These are phyloP conservation scores for Rutstroemia sp. DNA, from an alignment of 2,329 filamentous ascomycete species.

Conservation along the genomic window DNA sequence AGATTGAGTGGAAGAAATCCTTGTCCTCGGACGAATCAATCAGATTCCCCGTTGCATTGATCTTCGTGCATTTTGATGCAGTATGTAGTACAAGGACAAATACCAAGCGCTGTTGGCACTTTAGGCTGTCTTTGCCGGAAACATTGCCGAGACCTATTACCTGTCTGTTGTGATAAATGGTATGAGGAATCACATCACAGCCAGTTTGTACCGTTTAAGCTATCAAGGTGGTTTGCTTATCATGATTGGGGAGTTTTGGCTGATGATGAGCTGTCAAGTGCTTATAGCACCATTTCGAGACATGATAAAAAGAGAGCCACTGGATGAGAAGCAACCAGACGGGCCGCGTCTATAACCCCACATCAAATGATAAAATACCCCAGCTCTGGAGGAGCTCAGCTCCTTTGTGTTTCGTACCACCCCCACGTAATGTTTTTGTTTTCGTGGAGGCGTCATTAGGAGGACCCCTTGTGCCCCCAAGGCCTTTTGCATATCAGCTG, in stretches of 20 bases:
- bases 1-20: conserved; percentile 2
- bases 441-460: background rate
- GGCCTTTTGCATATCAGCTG: background rate
- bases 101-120: background rate
- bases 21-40: conserved; percentile 5
- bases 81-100: background rate
- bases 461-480: background rate
- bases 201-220: no score
- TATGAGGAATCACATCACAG: no score
- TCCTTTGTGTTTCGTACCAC: background rate
- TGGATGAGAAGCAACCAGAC: background rate
- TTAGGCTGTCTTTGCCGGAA: background rate
- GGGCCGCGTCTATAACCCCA: background rate
- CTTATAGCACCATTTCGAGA: background rate
- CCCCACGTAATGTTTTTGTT: background rate
- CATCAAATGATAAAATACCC: background rate
- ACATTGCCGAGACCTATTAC: background rate
- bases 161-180: no score
- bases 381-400: background rate
- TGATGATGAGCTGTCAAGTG: no score
- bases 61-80: conserved; percentile 9
- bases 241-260: background rate
- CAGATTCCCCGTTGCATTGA: conserved; percentile 8
- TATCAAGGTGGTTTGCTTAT: no score
- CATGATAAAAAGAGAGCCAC: background rate